Evolutionary conservation across 495 filamentous ascomycete genomes (phyloP).

Genomic region (Gamarada debralockiae): DNA sequence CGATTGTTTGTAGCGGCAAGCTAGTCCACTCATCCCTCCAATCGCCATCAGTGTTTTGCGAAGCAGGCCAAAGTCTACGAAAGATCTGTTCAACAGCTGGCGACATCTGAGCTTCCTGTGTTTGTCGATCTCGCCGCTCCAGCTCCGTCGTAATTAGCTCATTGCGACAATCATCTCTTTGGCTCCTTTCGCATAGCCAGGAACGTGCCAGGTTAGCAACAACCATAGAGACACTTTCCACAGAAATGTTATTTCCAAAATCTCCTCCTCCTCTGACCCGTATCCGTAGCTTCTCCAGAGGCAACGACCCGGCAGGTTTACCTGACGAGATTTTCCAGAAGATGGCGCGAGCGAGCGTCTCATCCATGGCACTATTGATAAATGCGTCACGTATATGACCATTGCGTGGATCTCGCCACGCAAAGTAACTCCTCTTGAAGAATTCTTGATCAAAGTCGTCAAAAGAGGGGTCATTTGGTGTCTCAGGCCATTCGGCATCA

Average conservation of each 20-base stretch:
- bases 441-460: no score
- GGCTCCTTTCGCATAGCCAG: neutral
- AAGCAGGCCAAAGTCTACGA: no score
- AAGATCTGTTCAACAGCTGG: no score
- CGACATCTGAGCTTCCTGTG: no score
- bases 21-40: no score
- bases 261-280: neutral
- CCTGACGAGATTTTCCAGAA: neutral
- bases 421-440: neutral
- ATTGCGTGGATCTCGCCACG: neutral
- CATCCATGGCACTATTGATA: neutral
- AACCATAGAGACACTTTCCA: neutral
- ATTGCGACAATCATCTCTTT: no score
- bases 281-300: neutral
- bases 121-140: no score
- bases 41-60: no score
- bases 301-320: neutral
- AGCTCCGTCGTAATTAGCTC: no score
- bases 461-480: no score
- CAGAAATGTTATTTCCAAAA: neutral
- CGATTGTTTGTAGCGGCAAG: no score
- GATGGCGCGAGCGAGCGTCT: neutral
- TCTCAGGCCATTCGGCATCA: no score
- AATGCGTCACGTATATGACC: slow-evolving; percentile 1
- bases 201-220: neutral